A percentile compares a stretch with the other conserved stretches of the same genome.
Evolutionary conservation across 176 grass and related monocot genomes (phyloP).

Genomic region (Oryza brachyantha): DNA sequence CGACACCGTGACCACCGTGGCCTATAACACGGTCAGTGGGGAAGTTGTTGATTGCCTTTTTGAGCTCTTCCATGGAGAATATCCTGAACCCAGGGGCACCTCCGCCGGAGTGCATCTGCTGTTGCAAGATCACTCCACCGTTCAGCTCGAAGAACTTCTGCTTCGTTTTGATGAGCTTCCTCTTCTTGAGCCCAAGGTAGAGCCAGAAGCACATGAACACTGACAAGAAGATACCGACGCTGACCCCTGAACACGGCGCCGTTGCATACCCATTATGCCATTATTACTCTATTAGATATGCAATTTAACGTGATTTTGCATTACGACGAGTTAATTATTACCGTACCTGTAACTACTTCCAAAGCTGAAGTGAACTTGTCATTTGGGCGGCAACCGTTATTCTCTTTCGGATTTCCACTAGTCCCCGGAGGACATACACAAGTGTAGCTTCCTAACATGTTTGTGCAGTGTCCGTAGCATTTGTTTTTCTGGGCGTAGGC

Average conservation of each 20-base stretch:
- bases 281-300: no score
- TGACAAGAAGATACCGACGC: slow-evolving; percentile 40
- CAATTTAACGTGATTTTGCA: no score
- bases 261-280: background rate
- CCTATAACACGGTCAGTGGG: slow-evolving; percentile 22
- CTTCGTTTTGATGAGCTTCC: slow-evolving; percentile 45
- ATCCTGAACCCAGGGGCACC: slow-evolving; percentile 33
- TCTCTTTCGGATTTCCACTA: slow-evolving; percentile 12
- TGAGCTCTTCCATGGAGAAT: slow-evolving; percentile 38
- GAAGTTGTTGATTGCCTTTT: slow-evolving; percentile 41
- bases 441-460: slow-evolving; percentile 12
- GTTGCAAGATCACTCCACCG: slow-evolving; percentile 52
- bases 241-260: slow-evolving; percentile 36
- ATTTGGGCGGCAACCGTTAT: slow-evolving; percentile 43
- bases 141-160: slow-evolving; percentile 64
- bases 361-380: slow-evolving; percentile 51
- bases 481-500: slow-evolving; percentile 19
- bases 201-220: slow-evolving; percentile 17
- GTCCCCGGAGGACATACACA: slow-evolving; percentile 45
- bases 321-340: background rate
- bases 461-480: slow-evolving; percentile 49
- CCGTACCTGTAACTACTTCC: slow-evolving; percentile 56
- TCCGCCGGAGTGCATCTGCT: slow-evolving; percentile 35
- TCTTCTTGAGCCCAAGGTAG: slow-evolving; percentile 48
- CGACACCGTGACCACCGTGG: slow-evolving; percentile 31